These are phyloP conservation scores for Phaeosphaeriaceae sp. DNA, from an alignment of 2,329 filamentous ascomycete species.

Conservation along the genomic window DNA sequence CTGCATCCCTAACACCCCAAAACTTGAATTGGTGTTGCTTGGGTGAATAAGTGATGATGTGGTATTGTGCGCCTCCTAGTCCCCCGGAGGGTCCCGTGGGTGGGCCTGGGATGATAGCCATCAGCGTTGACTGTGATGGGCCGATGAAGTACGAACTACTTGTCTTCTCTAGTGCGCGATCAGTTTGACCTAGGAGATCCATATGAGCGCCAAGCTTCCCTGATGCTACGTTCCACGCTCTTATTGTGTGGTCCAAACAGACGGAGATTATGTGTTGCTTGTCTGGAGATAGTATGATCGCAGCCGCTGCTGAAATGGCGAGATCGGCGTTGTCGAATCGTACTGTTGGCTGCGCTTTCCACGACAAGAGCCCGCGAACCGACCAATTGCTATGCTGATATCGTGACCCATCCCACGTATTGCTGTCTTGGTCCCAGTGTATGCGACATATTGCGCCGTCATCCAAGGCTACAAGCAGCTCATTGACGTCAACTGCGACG, in stretches of 20 bases:
- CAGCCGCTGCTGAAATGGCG: conserved; percentile 66
- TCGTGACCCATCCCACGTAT: conserved; percentile 71
- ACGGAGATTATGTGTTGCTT: conserved; percentile 73
- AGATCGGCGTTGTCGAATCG: conserved; percentile 70
- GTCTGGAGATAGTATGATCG: conserved; percentile 58
- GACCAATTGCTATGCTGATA: conserved; percentile 79
- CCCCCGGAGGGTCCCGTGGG: conserved; percentile 36
- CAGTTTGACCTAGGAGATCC: conserved; percentile 73
- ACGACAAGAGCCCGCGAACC: conserved; percentile 65
- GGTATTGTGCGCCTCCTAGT: conserved; percentile 59
- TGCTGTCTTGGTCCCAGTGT: conserved; percentile 37
- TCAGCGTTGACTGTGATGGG: conserved; percentile 76
- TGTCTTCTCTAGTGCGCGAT: conserved; percentile 67
- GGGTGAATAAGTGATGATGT: conserved; percentile 84
- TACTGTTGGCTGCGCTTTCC: conserved; percentile 69
- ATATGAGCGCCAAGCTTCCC: conserved; percentile 77
- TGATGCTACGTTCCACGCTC: conserved; percentile 86
- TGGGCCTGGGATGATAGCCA: conserved; percentile 71
- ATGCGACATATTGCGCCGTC: conserved; percentile 78
- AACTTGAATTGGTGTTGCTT: conserved; percentile 94
- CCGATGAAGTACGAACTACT: conserved; percentile 75
- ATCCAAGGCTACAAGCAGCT: conserved; percentile 79
- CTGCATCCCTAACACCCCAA: conserved; percentile 74
- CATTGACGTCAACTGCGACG: conserved; percentile 73
- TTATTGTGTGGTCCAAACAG: conserved; percentile 85